Percentiles rank a stretch among this genome's conserved stretches.
Evolutionary conservation across 257 asterid genomes (phyloP).

Genomic region (Capsicum chinense): DNA sequence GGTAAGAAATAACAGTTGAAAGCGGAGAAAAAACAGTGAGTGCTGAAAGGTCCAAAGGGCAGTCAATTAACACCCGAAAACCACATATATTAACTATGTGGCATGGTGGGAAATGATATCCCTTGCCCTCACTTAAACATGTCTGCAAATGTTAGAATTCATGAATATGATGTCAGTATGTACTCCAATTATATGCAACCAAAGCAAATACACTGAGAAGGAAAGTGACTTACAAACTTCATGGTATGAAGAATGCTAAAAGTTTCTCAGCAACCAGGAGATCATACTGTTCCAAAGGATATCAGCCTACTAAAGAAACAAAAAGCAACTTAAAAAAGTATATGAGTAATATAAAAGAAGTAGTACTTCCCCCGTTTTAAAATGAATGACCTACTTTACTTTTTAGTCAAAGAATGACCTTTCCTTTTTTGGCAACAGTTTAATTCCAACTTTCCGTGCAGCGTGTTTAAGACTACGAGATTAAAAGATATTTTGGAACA

Average conservation of each 20-base stretch:
- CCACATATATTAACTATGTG: conserved; percentile 69
- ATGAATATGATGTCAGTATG: not conserved
- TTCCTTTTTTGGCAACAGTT: too few species aligned
- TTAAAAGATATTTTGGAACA: too few species aligned
- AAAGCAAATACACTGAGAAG: not conserved
- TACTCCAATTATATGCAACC: not conserved
- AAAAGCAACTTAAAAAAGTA: not conserved
- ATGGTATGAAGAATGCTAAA: not conserved
- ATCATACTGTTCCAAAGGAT: not conserved
- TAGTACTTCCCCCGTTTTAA: too few species aligned
- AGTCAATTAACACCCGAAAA: conserved; percentile 69
- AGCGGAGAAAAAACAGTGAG: conserved; percentile 67
- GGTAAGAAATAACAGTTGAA: conserved; percentile 38
- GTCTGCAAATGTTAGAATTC: conserved; percentile 56
- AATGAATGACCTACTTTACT: too few species aligned
- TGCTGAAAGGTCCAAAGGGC: conserved; percentile 82
- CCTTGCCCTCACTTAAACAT: conserved; percentile 81
- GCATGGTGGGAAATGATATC: conserved; percentile 82
- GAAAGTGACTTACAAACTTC: conserved; percentile 41
- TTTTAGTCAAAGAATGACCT: too few species aligned
- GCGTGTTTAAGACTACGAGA: too few species aligned
- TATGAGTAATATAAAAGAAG: not conserved
- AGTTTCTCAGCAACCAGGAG: conserved; percentile 20
- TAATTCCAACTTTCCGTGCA: too few species aligned
- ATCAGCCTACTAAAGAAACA: conserved; percentile 16